These are phyloP conservation scores for Wickerhamomyces chambardii DNA, from an alignment of 805 yeast genomes.

Conservation along the genomic window DNA sequence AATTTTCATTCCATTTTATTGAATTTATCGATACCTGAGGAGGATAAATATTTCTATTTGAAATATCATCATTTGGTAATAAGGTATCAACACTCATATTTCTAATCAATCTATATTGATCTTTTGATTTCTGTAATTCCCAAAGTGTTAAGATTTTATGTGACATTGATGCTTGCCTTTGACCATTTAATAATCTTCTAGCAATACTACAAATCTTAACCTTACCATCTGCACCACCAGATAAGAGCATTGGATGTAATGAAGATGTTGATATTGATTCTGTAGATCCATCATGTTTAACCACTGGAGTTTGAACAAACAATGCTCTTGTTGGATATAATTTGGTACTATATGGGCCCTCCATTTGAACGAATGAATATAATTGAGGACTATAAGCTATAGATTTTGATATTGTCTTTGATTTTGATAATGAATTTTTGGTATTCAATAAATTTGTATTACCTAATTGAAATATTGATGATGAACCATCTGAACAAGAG, in stretches of 20 bases:
- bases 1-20: slow-evolving; percentile 50
- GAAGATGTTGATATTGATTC: slow-evolving; percentile 29
- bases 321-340: slow-evolving; percentile 26
- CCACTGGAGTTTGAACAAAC: slow-evolving; percentile 22
- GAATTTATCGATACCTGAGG: slow-evolving; percentile 39
- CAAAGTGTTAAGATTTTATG: slow-evolving; percentile 24
- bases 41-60: slow-evolving; percentile 30
- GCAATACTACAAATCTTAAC: slow-evolving; percentile 30
- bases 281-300: slow-evolving; percentile 31
- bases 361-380: slow-evolving; percentile 29
- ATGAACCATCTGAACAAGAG: slow-evolving; percentile 32
- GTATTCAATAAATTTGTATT: slow-evolving; percentile 19
- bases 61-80: slow-evolving; percentile 17
- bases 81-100: slow-evolving; percentile 25
- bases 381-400: slow-evolving; percentile 22
- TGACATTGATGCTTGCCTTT: slow-evolving; percentile 17
- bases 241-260: slow-evolving; percentile 35
- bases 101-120: slow-evolving; percentile 31
- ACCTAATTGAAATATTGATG: slow-evolving; percentile 24
- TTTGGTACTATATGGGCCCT: slow-evolving; percentile 29
- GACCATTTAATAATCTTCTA: slow-evolving; percentile 25
- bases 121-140: slow-evolving; percentile 31
- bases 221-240: slow-evolving; percentile 43
- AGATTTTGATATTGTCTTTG: slow-evolving; percentile 20
- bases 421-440: slow-evolving; percentile 19